Percentiles rank a stretch among this genome's conserved stretches.
These are phyloP conservation scores for Aspergillus intermedius DNA, from an alignment of 2,329 filamentous ascomycete genomes.

Conservation along the genomic window DNA sequence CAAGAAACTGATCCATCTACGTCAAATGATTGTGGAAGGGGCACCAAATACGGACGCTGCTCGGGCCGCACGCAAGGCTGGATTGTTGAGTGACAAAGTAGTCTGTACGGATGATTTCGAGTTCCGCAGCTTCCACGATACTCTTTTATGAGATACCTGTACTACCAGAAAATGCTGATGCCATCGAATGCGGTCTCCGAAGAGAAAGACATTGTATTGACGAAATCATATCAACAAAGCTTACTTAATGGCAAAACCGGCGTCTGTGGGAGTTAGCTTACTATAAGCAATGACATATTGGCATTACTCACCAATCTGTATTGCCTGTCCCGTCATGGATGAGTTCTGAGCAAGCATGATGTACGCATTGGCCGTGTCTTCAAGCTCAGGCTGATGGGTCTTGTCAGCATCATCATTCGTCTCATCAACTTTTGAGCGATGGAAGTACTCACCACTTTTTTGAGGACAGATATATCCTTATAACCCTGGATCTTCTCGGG, in stretches of 20 bases:
- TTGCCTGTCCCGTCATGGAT: conserved; percentile 41
- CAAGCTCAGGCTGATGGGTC: conserved; percentile 31
- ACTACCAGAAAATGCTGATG: conserved; percentile 8
- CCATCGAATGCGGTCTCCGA: not conserved
- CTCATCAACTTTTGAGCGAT: not conserved
- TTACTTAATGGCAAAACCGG: conserved; percentile 24
- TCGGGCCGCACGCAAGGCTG: conserved; percentile 34
- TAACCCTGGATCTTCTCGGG: conserved; percentile 51
- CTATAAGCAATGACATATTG: not conserved
- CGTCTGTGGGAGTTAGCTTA: conserved; percentile 21
- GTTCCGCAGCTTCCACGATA: conserved; percentile 29
- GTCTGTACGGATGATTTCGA: conserved; percentile 18
- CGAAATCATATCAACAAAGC: not conserved
- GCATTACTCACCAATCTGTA: conserved; percentile 35
- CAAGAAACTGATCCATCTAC: conserved; percentile 28
- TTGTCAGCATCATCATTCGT: conserved; percentile 1
- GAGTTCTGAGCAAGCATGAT: conserved; percentile 37
- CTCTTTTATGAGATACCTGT: conserved; percentile 19
- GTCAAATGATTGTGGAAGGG: conserved; percentile 37
- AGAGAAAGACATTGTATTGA: not conserved
- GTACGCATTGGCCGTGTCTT: conserved; percentile 38
- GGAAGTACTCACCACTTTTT: conserved; percentile 46
- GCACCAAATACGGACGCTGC: conserved; percentile 29
- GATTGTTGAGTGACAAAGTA: conserved; percentile 27
- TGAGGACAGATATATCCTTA: conserved; percentile 53